Evolutionary conservation across 495 filamentous ascomycete species (phyloP), one percentile per base, ranked within the genome.

Genomic region (Bacidia gigantensis): DNA sequence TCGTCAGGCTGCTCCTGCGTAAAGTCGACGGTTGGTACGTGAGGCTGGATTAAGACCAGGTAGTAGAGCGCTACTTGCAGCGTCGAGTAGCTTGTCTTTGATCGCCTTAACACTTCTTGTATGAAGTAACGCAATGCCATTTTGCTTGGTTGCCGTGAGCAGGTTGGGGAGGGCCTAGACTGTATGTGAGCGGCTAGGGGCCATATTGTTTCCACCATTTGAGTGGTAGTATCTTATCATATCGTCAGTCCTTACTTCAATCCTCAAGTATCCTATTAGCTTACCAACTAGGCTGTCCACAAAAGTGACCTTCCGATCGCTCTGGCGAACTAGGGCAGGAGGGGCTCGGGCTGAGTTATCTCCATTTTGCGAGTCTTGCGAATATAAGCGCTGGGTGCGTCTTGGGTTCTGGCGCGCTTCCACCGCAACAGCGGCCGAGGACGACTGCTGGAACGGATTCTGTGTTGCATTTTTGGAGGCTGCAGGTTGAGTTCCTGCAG

Each of bases 261-360:
- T 58, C 65, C 55, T 50, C 18, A 29, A 35, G 44, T 50, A 53
- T 52, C 53, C 49, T 50, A 43, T 54, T 59, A 62, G 58, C 92
- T 92, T 87, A 98, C 92, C 92, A 76, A 98, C 90, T 65, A 98
- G 87, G 71, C 80, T 88, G 66, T 96, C 90, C 70, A 98, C 92
- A 65, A 97, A 98, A 65, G 83, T 89, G 62, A 85, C 78, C 72
- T 95, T 97, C 56, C 92, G 83, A 64, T 96, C 92, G 60, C 81
- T 81, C 72, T 98, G 92, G 52, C 92, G 84, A 42, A 89, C 75
- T 49, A 96, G 79, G 52, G 82, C 73, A 24, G 92, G 88, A 56
- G 89, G 89, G 59, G 81, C 79, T 56, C 80, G 78, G 50, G 78
- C 67, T 56, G 79, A 64, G 56, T 58, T 63, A 46, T 69, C 61